Percentiles rank a stretch among this genome's conserved stretches.
Conservation (phyloP, 768 basidiomycete species). For the Paxillus ammoniavirescens region DNA sequence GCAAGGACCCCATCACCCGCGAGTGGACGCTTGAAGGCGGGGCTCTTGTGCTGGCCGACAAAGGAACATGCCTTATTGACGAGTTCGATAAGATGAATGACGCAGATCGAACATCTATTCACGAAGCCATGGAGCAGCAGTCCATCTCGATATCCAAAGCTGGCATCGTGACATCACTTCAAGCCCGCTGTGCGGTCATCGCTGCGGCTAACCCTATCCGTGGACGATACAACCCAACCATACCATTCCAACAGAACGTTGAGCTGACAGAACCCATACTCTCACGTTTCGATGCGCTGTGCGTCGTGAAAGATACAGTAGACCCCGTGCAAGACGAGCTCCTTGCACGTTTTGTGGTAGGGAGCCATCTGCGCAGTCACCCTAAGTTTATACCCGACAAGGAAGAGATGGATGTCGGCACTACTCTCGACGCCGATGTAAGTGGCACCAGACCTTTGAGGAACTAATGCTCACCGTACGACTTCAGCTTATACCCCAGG, state of each 20-base stretch:
- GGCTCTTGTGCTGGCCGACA: conserved; percentile 96
- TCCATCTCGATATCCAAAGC: conserved; percentile 99
- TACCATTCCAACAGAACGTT: conserved; percentile 98
- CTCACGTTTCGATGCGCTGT: conserved; percentile 96
- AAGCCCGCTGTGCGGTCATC: conserved; percentile 96
- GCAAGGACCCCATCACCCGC: conserved; percentile 94
- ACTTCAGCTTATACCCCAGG: conserved; percentile 90
- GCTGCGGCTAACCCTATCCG: conserved; percentile 98
- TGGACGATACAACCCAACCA: conserved; percentile 96
- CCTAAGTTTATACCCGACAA: conserved; percentile 83
- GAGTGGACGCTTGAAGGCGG: conserved; percentile 99
- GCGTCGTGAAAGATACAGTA: conserved; percentile 96
- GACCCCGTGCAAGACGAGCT: conserved; percentile 97
- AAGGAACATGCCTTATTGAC: conserved; percentile 96
- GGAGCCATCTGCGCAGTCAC: conserved; percentile 91
- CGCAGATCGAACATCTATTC: conserved; percentile 94
- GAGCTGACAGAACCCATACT: conserved; percentile 98
- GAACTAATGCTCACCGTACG: conserved; percentile 8
- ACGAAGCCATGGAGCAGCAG: conserved; percentile 99
- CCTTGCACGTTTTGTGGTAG: conserved; percentile 96
- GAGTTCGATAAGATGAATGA: conserved; percentile 99
- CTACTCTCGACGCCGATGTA: conserved; percentile 87
- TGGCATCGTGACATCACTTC: conserved; percentile 96
- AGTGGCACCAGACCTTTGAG: conserved; percentile 27
- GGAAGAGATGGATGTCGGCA: conserved; percentile 95